Evolutionary conservation across 2,329 filamentous ascomycete species (phyloP).

Genomic region (Diaporthe humulicola): DNA sequence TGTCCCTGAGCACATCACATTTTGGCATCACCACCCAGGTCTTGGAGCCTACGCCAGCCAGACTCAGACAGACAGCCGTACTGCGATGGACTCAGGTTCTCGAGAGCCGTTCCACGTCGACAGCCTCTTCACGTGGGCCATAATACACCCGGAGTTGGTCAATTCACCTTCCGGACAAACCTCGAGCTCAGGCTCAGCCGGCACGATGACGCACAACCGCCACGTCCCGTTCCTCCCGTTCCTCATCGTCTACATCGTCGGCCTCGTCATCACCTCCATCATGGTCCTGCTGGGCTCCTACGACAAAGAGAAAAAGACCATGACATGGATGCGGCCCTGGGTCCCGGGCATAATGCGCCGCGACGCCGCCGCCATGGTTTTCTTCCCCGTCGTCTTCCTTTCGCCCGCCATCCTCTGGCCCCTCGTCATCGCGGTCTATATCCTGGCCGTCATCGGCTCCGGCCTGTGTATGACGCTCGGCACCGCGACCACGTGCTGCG

Average conservation of each 20-base stretch:
- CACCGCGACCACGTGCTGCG: conserved; percentile 20
- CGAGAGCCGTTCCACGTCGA: no score
- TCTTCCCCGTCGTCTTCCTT: conserved; percentile 35
- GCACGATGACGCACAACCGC: background rate
- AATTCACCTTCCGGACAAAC: background rate
- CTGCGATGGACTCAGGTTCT: no score
- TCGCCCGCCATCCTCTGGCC: conserved; percentile 37
- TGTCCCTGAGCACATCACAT: background rate
- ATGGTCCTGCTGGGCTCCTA: background rate
- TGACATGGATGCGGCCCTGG: background rate
- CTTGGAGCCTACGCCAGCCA: background rate
- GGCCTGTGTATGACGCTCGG: background rate
- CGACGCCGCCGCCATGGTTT: conserved; percentile 2
- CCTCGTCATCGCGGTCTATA: background rate
- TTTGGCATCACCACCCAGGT: background rate
- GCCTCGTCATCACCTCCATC: background rate
- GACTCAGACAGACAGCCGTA: background rate
- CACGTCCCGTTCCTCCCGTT: background rate
- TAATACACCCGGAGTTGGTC: no score
- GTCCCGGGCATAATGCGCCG: background rate
- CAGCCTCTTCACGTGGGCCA: no score
- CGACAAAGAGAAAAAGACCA: background rate
- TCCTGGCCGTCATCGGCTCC: background rate
- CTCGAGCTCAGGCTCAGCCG: background rate
- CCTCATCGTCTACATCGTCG: background rate